phyloP scores from a whole-genome alignment of 345 rosid genomes.

The Lumnitzera racemosa region DNA sequence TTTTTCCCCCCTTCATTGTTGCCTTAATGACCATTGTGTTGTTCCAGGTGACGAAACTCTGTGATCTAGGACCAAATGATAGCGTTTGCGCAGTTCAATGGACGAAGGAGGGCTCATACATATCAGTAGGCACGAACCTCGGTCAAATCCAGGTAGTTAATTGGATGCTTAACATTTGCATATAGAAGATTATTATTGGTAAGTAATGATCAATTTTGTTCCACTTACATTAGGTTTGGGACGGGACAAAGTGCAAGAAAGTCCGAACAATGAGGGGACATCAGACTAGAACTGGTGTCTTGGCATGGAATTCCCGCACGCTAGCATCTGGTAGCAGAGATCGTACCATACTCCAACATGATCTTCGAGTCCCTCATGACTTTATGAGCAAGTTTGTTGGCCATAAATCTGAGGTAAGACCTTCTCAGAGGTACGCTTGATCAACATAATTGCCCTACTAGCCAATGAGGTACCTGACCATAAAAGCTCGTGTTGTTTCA shows the following conservation, averaged over 20 bases:
- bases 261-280: slow-evolving; percentile 88
- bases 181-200: background rate
- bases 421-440: background rate
- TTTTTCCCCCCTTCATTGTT: background rate
- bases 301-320: slow-evolving; percentile 92
- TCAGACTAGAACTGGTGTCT: slow-evolving; percentile 89
- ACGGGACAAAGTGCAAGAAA: slow-evolving; percentile 78
- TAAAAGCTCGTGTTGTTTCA: background rate
- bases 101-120: slow-evolving; percentile 94
- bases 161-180: background rate
- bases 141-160: slow-evolving; percentile 86
- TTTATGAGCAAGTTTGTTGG: slow-evolving; percentile 72
- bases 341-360: slow-evolving; percentile 88
- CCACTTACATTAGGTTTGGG: slow-evolving; percentile 61
- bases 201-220: background rate
- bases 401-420: slow-evolving; percentile 80
- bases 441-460: too few relatives aligned
- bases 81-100: slow-evolving; percentile 87
- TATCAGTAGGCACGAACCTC: slow-evolving; percentile 72
- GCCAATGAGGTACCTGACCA: slow-evolving; percentile 1
- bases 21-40: slow-evolving; percentile 1
- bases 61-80: slow-evolving; percentile 87
- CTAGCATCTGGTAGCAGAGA: slow-evolving; percentile 95
- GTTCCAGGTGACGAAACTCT: slow-evolving; percentile 79
- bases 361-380: slow-evolving; percentile 76